phyloP scores from a whole-genome alignment of 495 filamentous ascomycete genomes.

The Penicillium ochrochloron region DNA sequence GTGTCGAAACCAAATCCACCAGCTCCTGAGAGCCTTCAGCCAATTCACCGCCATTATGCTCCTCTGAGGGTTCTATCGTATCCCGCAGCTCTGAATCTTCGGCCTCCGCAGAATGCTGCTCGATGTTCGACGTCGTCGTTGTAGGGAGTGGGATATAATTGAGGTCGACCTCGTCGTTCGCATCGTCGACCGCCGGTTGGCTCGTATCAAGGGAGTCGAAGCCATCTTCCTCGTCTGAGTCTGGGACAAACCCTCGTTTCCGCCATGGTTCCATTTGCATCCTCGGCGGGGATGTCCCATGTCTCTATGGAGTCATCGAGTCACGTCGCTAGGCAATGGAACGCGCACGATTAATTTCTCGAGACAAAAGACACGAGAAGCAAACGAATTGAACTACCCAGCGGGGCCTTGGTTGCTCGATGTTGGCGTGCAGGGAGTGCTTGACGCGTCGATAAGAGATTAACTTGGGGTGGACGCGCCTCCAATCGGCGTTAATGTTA shows the following conservation, averaged over 20 bases:
- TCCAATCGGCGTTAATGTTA: conserved; percentile 15
- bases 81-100: neutral
- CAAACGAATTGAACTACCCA: neutral
- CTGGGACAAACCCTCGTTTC: conserved; percentile 64
- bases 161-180: conserved; percentile 17
- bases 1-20: neutral
- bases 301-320: conserved; percentile 42
- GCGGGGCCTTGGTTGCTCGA: neutral
- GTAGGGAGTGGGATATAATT: conserved; percentile 28
- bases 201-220: conserved; percentile 42
- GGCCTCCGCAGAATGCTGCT: conserved; percentile 10
- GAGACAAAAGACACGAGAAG: conserved; percentile 3
- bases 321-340: conserved; percentile 6
- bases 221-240: conserved; percentile 65
- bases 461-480: conserved; percentile 28
- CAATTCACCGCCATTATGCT: neutral
- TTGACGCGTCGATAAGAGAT: conserved; percentile 43
- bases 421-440: conserved; percentile 3
- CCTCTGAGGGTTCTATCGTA: neutral
- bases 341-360: neutral
- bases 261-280: conserved; percentile 66
- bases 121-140: neutral
- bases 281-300: conserved; percentile 46
- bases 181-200: conserved; percentile 18
- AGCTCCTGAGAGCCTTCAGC: conserved; percentile 6